phyloP scores from a whole-genome alignment of 169 alveolate genomes.

The Plasmodium gaboni region DNA sequence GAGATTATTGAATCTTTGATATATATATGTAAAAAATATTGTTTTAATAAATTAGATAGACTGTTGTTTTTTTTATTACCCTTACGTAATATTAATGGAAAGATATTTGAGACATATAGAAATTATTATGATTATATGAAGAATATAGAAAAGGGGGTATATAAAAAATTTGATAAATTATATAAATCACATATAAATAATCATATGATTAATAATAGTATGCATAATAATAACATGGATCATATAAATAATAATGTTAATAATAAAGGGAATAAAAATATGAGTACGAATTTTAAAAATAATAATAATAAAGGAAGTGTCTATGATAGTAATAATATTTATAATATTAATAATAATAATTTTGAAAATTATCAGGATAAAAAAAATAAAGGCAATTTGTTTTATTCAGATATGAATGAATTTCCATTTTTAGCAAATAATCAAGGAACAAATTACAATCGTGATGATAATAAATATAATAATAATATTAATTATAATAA shows the following conservation, averaged over 20 bases:
- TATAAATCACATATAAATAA: too few relatives aligned
- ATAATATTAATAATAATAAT: background rate
- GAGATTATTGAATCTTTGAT: constrained; percentile 36
- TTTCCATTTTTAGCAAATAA: too few relatives aligned
- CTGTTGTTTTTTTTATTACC: constrained; percentile 48
- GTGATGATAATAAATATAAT: background rate
- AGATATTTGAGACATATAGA: constrained; percentile 17
- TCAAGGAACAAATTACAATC: background rate
- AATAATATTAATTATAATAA: background rate
- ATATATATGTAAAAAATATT: constrained; percentile 26
- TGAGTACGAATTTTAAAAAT: background rate
- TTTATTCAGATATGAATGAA: background rate
- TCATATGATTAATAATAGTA: background rate
- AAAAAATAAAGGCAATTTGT: background rate
- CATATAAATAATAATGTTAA: background rate
- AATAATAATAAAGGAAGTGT: background rate
- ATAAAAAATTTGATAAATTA: background rate
- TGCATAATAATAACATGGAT: background rate
- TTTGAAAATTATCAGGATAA: background rate
- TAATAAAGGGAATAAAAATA: background rate
- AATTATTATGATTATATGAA: constrained; percentile 57
- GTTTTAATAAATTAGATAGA: constrained; percentile 29
- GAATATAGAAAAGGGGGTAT: constrained; percentile 10
- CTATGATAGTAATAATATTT: background rate
- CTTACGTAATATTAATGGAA: constrained; percentile 36